Base-by-base conservation (phyloP, 2,329 filamentous ascomycete species). In the Fusarium nelsonii region DNA sequence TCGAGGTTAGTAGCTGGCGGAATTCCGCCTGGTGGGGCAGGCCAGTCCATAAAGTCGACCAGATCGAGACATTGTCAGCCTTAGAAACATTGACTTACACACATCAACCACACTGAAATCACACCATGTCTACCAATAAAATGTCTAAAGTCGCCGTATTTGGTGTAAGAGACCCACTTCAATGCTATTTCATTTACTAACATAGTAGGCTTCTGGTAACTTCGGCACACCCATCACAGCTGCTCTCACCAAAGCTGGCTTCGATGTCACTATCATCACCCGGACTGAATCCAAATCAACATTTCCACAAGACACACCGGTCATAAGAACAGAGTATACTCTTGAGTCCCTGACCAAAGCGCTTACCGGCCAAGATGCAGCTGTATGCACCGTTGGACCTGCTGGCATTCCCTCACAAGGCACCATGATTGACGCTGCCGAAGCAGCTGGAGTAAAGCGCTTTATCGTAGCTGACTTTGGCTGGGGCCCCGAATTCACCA, bases 211-310 rank as follows among this genome's bases (percentile, higher is more conserved):
- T 9, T 65, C 67, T n/a, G 67, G 67, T 4, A 70, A 70, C 46
- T 70, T 70, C 10, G 67, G 67, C 30, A 51, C 63, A 1, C 67
- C 67, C 15, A 70, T 70, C 30, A 70, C 67, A 14, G 44, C 58
- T 8, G 67, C 67, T 16, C 67, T 70, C 11, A 52, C 6, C 20
- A 41, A 61, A 18, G 63, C 54, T 7, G 51, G 54, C 15, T 70
- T 70, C 11, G 11, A 57, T 1, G 33, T 68, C 5, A 70, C 67
- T 2, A 45, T 70, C n/a, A 55, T 70, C 30, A 70, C 63, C 4
- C 58, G 68, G 8, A 57, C 34, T 7, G 68, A 70, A 30, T 70
- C 67, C 6, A 58, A 46, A 11, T 49, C 67, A 20, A 68, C 50
- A 4, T 70, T 70, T 9, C 67, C 67, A 3, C 18, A 67, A 0